A percentile compares a stretch with the other conserved stretches of the same genome.
phyloP scores from a whole-genome alignment of 202 grass and related monocot species.

The Elaeis oleifera region DNA sequence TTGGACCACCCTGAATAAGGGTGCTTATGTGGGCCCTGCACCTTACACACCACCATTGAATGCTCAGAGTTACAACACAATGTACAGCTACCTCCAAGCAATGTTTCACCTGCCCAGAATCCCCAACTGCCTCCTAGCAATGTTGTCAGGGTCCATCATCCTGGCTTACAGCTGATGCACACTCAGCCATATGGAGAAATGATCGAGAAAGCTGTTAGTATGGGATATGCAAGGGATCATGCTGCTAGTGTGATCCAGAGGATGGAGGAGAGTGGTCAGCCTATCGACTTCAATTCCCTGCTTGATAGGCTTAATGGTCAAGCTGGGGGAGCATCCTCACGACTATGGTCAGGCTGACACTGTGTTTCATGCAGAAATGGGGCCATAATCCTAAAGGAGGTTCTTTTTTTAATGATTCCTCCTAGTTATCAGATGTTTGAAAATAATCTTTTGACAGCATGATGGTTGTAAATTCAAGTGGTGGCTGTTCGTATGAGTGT shows the following conservation, averaged over 20 bases:
- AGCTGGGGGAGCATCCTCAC: neutral
- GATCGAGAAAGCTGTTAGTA: slow-evolving; percentile 53
- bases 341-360: neutral
- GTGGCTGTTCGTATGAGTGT: no score
- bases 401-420: no score
- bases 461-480: no score
- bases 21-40: slow-evolving; percentile 41
- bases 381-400: no score
- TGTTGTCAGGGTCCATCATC: slow-evolving; percentile 28
- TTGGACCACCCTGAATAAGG: slow-evolving; percentile 43
- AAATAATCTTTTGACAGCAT: no score
- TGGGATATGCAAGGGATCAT: slow-evolving; percentile 70
- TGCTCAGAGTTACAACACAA: slow-evolving; percentile 34
- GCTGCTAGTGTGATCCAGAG: slow-evolving; percentile 39
- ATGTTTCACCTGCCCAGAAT: slow-evolving; percentile 47
- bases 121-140: slow-evolving; percentile 33
- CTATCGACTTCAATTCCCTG: slow-evolving; percentile 10
- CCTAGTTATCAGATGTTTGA: no score
- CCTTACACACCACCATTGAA: slow-evolving; percentile 55
- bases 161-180: slow-evolving; percentile 30
- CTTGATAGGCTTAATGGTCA: slow-evolving; percentile 10
- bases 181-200: slow-evolving; percentile 57
- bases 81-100: slow-evolving; percentile 40
- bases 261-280: slow-evolving; percentile 19
- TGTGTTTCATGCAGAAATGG: neutral